Evolutionary conservation across 139 green algal species (phyloP).

Genomic region (Yamagishiella unicocca): DNA sequence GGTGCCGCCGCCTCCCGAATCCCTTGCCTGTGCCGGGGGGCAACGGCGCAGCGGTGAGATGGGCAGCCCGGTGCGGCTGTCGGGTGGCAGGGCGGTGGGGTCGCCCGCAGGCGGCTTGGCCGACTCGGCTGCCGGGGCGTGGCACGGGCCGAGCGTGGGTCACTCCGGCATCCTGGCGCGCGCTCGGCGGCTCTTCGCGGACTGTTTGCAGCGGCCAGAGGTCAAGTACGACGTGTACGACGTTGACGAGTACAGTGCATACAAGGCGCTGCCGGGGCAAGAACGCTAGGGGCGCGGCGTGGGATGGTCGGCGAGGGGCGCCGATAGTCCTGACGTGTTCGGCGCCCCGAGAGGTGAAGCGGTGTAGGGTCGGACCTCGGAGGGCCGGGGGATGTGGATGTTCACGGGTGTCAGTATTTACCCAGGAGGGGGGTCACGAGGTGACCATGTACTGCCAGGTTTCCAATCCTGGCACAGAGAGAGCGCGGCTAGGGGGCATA

Average conservation of each 20-base stretch:
- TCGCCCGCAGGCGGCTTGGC: not conserved
- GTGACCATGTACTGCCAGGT: too few relatives aligned
- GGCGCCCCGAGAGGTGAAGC: too few relatives aligned
- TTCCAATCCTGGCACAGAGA: too few relatives aligned
- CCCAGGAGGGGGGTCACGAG: too few relatives aligned
- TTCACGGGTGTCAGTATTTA: too few relatives aligned
- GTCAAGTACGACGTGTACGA: constrained; percentile 13
- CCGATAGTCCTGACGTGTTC: too few relatives aligned
- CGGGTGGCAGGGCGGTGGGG: not conserved
- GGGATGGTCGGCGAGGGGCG: too few relatives aligned
- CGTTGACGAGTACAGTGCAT: not conserved
- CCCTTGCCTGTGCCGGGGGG: not conserved
- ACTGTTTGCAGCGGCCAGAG: constrained; percentile 2
- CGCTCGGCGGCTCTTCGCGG: not conserved
- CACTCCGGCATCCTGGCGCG: not conserved
- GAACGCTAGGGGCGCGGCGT: too few relatives aligned
- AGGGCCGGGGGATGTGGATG: too few relatives aligned
- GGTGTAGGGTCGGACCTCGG: too few relatives aligned
- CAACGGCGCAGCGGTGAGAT: not conserved
- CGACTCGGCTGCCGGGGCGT: not conserved
- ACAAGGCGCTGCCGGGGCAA: not conserved
- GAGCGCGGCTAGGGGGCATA: too few relatives aligned
- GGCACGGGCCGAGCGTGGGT: not conserved
- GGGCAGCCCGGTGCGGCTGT: not conserved
- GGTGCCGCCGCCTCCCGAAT: constrained; percentile 39